Base-by-base conservation (phyloP, 768 basidiomycete species). In the Daedaleopsis sinensis region DNA sequence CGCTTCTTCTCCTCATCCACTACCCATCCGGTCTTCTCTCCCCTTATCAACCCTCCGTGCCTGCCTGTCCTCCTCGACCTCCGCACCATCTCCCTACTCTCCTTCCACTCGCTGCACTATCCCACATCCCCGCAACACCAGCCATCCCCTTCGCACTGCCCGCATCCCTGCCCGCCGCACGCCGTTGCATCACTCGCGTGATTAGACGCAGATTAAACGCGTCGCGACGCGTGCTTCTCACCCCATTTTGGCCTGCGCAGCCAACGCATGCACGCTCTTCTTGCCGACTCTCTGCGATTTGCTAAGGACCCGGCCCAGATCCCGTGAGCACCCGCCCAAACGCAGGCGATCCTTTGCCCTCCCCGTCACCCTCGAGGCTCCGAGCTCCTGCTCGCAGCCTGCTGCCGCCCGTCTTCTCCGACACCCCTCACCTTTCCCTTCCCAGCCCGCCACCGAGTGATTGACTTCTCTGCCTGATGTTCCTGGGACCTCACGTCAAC, bases 191-290 rank as follows among this genome's bases (percentile, higher is more conserved):
- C 44, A 53, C 52, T 32, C 35, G 35, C 52, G 36, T 38, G 32
- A 51, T 52, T 18, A 42, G 21, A 27, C 58, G 49, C 44, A 35
- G 32, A 51, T 52, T 18, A 42, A 21, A 27, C 58, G 49, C 44
- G 44, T 47, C 52, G 44, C 52, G 44, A 21, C 58, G 52, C 52
- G 52, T 53, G 58, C 58, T 54, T 54, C 58, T 52, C 52, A 48
- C 35, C 36, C 46, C 54, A 46, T 42, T 23, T 24, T 43, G 32
- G 15, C 27, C 55, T 32, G 23, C 54, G 39, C 38, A 39, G 39
- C 19, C 23, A 23, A 43, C 46, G 44, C 32, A 47, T 44, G 39
- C 44, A 49, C n/a, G 10, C 47, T 35, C 36, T 19, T 38, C 23
- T 23, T 9, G 13, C 42, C 23, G 53, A 16, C 16, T 42, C 24